Conservation (phyloP, 331 rosid species). For the Stylosanthes scabra region DNA sequence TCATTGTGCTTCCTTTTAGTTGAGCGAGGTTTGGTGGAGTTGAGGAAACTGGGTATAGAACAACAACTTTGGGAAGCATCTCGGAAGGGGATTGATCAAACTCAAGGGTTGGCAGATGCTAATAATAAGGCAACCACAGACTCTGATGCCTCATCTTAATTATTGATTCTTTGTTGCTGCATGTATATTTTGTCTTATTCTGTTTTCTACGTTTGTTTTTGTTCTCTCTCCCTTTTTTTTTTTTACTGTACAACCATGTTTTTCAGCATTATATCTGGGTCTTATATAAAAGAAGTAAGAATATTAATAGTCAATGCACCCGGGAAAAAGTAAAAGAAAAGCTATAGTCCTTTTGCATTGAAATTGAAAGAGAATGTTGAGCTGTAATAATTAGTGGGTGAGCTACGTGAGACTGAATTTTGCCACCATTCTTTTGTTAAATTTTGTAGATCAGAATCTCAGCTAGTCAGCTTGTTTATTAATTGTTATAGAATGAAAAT, state of each 20-base stretch:
- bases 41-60: slow-evolving; percentile 94
- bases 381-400: slow-evolving; percentile 28
- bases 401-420: slow-evolving; percentile 12
- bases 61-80: slow-evolving; percentile 99
- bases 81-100: slow-evolving; percentile 83
- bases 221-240: background rate
- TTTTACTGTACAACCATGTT: slow-evolving; percentile 30
- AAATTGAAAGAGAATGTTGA: slow-evolving; percentile 14
- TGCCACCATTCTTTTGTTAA: slow-evolving; percentile 43
- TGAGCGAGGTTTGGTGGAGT: slow-evolving; percentile 90
- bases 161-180: slow-evolving; percentile 47
- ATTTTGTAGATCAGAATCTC: slow-evolving; percentile 23
- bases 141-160: slow-evolving; percentile 65
- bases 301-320: background rate
- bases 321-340: background rate
- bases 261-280: slow-evolving; percentile 34
- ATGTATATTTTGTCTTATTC: slow-evolving; percentile 37
- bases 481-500: slow-evolving; percentile 10
- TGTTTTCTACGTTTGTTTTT: slow-evolving; percentile 31
- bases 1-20: slow-evolving; percentile 54
- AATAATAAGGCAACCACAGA: slow-evolving; percentile 65
- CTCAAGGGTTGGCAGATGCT: slow-evolving; percentile 40
- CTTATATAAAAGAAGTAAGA: slow-evolving; percentile 37
- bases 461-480: slow-evolving; percentile 14
- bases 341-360: background rate